phyloP scores from a whole-genome alignment of 108 stramenopile species.

The Skeletonema costatum region DNA sequence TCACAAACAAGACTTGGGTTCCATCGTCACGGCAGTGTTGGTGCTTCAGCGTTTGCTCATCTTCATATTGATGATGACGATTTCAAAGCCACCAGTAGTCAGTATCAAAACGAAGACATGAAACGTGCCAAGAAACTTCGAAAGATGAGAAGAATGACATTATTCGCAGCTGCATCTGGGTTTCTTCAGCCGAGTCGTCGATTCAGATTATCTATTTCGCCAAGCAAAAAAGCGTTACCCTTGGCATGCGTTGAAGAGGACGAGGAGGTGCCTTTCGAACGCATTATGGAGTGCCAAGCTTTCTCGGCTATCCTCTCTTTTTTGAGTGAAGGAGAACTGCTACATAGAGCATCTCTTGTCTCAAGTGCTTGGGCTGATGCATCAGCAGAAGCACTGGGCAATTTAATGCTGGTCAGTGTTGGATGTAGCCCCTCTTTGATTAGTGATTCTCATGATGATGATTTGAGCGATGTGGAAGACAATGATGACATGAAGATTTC shows the following conservation, averaged over 20 bases:
- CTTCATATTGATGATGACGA: conserved; percentile 39
- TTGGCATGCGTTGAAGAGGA: neutral
- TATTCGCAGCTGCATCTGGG: conserved; percentile 37
- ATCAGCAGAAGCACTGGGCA: conserved; percentile 68
- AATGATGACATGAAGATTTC: conserved; percentile 15
- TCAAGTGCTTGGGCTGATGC: conserved; percentile 79
- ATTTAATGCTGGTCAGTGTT: conserved; percentile 72
- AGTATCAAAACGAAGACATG: conserved; percentile 6
- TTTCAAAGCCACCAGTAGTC: neutral
- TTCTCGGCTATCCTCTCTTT: conserved; percentile 58
- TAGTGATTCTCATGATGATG: conserved; percentile 31
- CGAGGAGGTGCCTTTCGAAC: neutral
- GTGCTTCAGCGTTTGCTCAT: conserved; percentile 36
- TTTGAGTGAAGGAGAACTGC: conserved; percentile 67
- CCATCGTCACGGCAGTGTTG: conserved; percentile 36
- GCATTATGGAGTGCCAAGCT: conserved; percentile 12
- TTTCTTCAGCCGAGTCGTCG: conserved; percentile 25
- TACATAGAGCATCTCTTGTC: conserved; percentile 61
- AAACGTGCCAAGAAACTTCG: conserved; percentile 32
- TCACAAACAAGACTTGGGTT: conserved; percentile 1
- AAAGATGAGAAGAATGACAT: conserved; percentile 42
- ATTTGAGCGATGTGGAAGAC: conserved; percentile 39
- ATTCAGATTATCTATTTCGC: conserved; percentile 23
- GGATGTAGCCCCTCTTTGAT: conserved; percentile 56
- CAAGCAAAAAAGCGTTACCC: conserved; percentile 12